Evolutionary conservation across 73 alveolate genomes (phyloP).

Genomic region (Effrenium voratum): DNA sequence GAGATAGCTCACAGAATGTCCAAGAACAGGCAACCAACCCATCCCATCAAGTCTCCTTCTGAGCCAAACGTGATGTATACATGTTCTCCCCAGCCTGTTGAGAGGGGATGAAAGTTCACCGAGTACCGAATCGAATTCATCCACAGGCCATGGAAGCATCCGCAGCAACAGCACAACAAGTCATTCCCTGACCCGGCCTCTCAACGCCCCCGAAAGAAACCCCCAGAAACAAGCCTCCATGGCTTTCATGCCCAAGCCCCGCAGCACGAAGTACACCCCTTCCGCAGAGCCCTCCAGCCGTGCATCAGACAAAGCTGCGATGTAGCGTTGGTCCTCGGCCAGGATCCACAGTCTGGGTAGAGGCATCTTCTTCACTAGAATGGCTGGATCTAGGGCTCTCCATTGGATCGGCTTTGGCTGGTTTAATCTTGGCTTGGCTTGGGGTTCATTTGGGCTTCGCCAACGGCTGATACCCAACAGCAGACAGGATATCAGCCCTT

Average conservation of each 20-base stretch:
- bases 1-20: neutral
- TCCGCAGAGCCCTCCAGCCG: constrained; percentile 71
- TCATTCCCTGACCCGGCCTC: neutral
- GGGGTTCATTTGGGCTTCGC: too few species aligned
- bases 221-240: too few species aligned
- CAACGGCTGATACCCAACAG: too few species aligned
- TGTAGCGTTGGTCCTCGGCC: constrained; percentile 35
- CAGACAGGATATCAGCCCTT: too few species aligned
- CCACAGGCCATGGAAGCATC: neutral
- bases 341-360: neutral
- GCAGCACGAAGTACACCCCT: constrained; percentile 79
- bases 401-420: too few species aligned
- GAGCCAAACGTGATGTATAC: too few species aligned
- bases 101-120: too few species aligned
- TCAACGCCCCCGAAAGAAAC: neutral
- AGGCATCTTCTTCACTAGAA: neutral
- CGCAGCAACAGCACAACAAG: neutral
- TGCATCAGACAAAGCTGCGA: constrained; percentile 62
- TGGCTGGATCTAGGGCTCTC: too few species aligned
- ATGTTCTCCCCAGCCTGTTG: too few species aligned
- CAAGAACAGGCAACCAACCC: neutral
- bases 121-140: too few species aligned
- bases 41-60: too few species aligned
- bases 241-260: constrained; percentile 88
- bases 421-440: too few species aligned